A percentile compares a stretch with the other conserved stretches of the same genome.
Evolutionary conservation across 2,329 filamentous ascomycete genomes (phyloP).

Genomic region (Penicillium sp.): DNA sequence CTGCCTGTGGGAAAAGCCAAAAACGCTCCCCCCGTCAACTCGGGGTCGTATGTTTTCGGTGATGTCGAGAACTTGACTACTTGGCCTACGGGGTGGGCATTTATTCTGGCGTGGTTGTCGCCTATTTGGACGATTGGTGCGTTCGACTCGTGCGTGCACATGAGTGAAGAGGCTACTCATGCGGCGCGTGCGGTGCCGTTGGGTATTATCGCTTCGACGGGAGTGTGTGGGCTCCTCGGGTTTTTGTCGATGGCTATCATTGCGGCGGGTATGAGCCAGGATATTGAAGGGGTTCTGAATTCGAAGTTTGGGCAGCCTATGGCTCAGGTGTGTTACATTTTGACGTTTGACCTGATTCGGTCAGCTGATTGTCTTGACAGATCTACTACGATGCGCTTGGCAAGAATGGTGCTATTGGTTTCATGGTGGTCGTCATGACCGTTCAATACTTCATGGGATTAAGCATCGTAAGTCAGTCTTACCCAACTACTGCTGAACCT

Average conservation of each 20-base stretch:
- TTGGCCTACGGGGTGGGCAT: constrained; percentile 62
- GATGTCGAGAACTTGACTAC: constrained; percentile 61
- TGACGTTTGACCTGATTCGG: neutral
- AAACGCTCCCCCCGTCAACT: constrained; percentile 21
- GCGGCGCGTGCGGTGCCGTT: constrained; percentile 59
- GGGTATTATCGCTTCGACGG: constrained; percentile 31
- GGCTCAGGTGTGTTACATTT: constrained; percentile 45
- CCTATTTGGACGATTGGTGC: constrained; percentile 63
- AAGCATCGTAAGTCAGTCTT: constrained; percentile 46
- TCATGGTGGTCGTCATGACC: constrained; percentile 63
- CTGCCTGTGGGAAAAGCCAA: constrained; percentile 52
- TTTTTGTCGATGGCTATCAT: constrained; percentile 62
- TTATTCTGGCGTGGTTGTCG: constrained; percentile 63
- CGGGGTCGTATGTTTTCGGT: constrained; percentile 53
- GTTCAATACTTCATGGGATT: constrained; percentile 67
- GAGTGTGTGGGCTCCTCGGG: constrained; percentile 53
- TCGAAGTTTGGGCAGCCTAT: constrained; percentile 63
- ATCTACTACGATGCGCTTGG: constrained; percentile 65
- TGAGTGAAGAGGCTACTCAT: constrained; percentile 65
- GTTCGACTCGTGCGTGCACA: constrained; percentile 63
- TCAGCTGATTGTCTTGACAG: constrained; percentile 31
- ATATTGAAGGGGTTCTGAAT: constrained; percentile 54
- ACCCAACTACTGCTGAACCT: constrained; percentile 12
- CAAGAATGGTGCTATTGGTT: constrained; percentile 60
- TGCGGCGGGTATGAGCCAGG: constrained; percentile 59